Evolutionary conservation across 129 eudicot genomes (phyloP).

Genomic region (Escallonia rubra): DNA sequence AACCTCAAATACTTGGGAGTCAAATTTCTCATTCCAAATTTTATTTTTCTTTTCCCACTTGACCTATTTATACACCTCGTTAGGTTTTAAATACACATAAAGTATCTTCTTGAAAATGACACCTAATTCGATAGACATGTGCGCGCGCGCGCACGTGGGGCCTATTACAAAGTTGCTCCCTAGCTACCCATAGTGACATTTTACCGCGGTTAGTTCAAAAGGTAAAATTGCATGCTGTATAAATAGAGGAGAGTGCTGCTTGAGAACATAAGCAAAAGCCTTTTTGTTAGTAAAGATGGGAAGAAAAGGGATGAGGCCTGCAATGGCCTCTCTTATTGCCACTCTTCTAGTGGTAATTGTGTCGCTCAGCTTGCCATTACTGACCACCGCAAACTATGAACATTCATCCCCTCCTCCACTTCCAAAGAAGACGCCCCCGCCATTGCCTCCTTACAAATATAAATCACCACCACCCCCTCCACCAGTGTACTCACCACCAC

Average conservation of each 20-base stretch:
- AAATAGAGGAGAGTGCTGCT: neutral
- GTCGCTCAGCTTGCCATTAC: conserved; percentile 32
- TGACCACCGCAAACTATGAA: conserved; percentile 18
- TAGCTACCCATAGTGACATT: neutral
- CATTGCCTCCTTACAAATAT: conserved; percentile 3
- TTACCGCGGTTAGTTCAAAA: neutral
- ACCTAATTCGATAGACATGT: no score
- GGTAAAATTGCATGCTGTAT: neutral
- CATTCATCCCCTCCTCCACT: conserved; percentile 39
- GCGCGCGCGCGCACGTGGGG: no score
- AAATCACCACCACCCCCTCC: conserved; percentile 33
- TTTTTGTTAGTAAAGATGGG: conserved; percentile 3
- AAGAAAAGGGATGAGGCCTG: conserved; percentile 1
- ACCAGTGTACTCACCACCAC: neutral
- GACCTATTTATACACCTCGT: no score
- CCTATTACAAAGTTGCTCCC: neutral
- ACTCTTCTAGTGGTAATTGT: conserved; percentile 30
- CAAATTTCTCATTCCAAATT: no score
- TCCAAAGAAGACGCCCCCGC: conserved; percentile 15
- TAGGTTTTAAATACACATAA: no score
- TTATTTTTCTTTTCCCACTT: no score
- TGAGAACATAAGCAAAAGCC: neutral
- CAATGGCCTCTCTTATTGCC: conserved; percentile 26
- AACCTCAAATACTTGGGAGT: no score
- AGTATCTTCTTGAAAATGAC: no score